Evolutionary conservation across 1,139 yeast species (phyloP).

Genomic region (Kodamaea arcana): DNA sequence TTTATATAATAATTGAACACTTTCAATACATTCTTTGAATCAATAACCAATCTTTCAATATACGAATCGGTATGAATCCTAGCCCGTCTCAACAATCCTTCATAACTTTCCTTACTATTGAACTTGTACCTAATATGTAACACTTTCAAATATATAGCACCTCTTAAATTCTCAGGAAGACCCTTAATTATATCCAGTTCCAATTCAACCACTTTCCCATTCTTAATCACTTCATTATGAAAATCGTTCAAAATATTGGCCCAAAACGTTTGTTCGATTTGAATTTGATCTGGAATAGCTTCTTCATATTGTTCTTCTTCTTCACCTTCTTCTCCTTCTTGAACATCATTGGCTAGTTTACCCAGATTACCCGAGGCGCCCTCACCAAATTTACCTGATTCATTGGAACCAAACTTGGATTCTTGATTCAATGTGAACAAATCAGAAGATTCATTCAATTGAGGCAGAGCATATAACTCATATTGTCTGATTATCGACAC

Average conservation of each 20-base stretch:
- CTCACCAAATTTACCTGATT: background rate
- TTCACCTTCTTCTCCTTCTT: constrained; percentile 2
- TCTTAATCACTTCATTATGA: constrained; percentile 17
- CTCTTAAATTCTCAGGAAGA: constrained; percentile 29
- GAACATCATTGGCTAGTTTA: too few relatives aligned
- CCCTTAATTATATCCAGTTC: constrained; percentile 30
- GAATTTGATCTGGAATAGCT: constrained; percentile 7
- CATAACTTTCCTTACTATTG: constrained; percentile 29
- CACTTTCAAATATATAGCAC: constrained; percentile 30
- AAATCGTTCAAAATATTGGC: constrained; percentile 19
- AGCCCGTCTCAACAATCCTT: constrained; percentile 29
- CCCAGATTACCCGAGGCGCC: constrained; percentile 1
- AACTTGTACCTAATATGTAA: constrained; percentile 31
- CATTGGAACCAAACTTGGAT: constrained; percentile 2
- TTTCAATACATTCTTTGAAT: constrained; percentile 24
- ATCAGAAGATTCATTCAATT: constrained; percentile 36
- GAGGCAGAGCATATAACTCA: constrained; percentile 29
- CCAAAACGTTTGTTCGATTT: constrained; percentile 21
- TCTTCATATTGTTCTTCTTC: constrained; percentile 5
- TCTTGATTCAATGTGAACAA: constrained; percentile 13
- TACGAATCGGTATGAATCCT: constrained; percentile 17
- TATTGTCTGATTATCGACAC: constrained; percentile 32
- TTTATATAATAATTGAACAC: constrained; percentile 33
- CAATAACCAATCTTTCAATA: constrained; percentile 19
- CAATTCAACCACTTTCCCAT: constrained; percentile 18